Base-by-base conservation (phyloP, 495 filamentous ascomycete genomes). In the Cenococcum geophilum region DNA sequence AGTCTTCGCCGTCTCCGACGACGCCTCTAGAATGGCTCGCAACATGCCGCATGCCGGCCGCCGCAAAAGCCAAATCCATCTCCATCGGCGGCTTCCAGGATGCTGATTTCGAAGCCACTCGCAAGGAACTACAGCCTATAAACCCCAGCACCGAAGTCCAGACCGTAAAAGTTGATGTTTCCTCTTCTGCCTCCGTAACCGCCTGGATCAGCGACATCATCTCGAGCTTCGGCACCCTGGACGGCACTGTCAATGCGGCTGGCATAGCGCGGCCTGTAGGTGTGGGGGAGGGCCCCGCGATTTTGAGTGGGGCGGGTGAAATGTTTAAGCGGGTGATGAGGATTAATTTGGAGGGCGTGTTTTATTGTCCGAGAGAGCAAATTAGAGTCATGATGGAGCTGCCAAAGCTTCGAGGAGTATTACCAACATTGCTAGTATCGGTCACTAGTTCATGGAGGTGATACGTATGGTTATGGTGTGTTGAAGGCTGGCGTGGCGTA, bases 1-100 rank as follows among this genome's bases (percentile, higher is more conserved):
- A 21, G 48, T 51, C 3, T 51, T 21, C n/a, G 14, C 48, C 3
- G 21, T 51, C 48, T 18, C 48, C 11, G 21, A 21, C n/a, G 48
- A 21, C 1, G 48, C 48, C 18, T 51, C 48, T 18, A 21, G 48
- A 11, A 51, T 51, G 48, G 48, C 11, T 51, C 5, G 48, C 48
- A 22, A 51, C 21, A 11, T 1, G 16, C 21, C 48, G 48, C 22
- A 14, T n/a, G n/a, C 48, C 23, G n/a, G 48, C 48, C 5, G 16
- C 18, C n/a, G n/a, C 48, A 10, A 22, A 51, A 51, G 48, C 48
- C 16, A 18, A 23, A 5, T 14, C 1, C 14, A 51, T 51, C 3
- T n/a, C 48, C 22, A 51, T 51, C 21, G 48, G 48, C 21, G 48
- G 23, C 48, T 51, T 18, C 48, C 14, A 51, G 11, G 48, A 51